Evolutionary conservation across 176 grass and related monocot species (phyloP), one percentile per base, ranked within the genome.

Genomic region (Hordeum marinum): DNA sequence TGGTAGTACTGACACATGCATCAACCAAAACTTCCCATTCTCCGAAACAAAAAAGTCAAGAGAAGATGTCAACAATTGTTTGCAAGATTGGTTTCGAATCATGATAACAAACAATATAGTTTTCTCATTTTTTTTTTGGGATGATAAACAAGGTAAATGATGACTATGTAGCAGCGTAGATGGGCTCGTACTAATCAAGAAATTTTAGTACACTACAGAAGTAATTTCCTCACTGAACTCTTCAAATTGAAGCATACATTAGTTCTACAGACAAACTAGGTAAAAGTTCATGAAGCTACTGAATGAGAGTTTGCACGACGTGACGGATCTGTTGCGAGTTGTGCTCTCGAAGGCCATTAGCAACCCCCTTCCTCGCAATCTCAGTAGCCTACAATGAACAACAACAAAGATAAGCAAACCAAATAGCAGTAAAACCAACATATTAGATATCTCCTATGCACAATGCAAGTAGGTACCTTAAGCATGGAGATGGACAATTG

Each of bases 21-120:
- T 97, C 95, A 58, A 97, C 95, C 83, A 93, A 87, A 35, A 80
- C 64, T 89, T 97, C 94, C 95, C 95, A 97, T 70, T 76, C 88
- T 79, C 95, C 94, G 90, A 87, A 84, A 76, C 13, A 76, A 9
- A 89, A 45, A 58, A 13, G 11, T 20, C 5, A 80, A 83, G 43
- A 3, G 21, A 36, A 87, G 12, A 23, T 66, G 23, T 80, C 68
- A 90, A 69, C 61, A 80, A n/a, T 76, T 43, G 67, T 62, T 83
- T 42, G 55, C 29, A 32, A 10, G 14, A 77, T 11, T 36, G 31
- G 23, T 58, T 65, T 11, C 26, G n/a, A 78, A 68, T 4, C 50
- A 63, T 59, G 29, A 7, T 79, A 66, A 26, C 18, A 83, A 29
- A 3, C 2, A 42, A 42, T 42, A 12, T 27, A 25, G 11, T 55